These are phyloP conservation scores for Aspergillus melleus DNA, from an alignment of 2,329 filamentous ascomycete species.

Conservation along the genomic window DNA sequence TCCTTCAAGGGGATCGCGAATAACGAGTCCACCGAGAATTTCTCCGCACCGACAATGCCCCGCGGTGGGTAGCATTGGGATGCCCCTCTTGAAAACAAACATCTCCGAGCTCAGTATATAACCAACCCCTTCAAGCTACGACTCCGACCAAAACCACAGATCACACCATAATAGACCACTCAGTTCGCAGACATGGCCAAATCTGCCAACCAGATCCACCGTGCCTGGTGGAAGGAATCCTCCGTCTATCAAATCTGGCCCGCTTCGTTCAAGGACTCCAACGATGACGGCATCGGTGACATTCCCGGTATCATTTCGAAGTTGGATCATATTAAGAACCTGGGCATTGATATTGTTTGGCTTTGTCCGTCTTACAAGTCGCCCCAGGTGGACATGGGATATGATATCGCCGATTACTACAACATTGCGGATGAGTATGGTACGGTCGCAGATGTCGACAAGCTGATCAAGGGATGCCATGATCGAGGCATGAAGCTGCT, in stretches of 20 bases:
- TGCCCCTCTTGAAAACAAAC: background rate
- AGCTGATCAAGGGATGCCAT: slow-evolving; percentile 60
- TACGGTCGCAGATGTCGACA: slow-evolving; percentile 65
- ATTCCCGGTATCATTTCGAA: slow-evolving; percentile 65
- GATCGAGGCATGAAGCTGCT: slow-evolving; percentile 68
- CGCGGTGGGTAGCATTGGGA: background rate
- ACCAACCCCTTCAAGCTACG: background rate
- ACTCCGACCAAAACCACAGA: background rate
- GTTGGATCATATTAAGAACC: slow-evolving; percentile 62
- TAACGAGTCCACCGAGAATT: slow-evolving; percentile 8
- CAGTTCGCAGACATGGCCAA: background rate
- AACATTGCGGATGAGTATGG: slow-evolving; percentile 66
- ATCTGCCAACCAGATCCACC: slow-evolving; percentile 5
- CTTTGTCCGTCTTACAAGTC: slow-evolving; percentile 52
- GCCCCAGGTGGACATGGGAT: slow-evolving; percentile 56
- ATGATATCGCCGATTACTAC: slow-evolving; percentile 62
- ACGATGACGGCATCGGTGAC: slow-evolving; percentile 61
- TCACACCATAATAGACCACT: background rate
- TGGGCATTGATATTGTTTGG: slow-evolving; percentile 66
- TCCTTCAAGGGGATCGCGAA: background rate
- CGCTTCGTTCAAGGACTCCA: slow-evolving; percentile 55
- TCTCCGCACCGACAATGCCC: slow-evolving; percentile 8
- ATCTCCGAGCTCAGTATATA: background rate
- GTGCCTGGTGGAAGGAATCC: slow-evolving; percentile 57
- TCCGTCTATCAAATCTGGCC: slow-evolving; percentile 62